phyloP scores from a whole-genome alignment of 108 stramenopile genomes.

The Fragilaria crotonensis region DNA sequence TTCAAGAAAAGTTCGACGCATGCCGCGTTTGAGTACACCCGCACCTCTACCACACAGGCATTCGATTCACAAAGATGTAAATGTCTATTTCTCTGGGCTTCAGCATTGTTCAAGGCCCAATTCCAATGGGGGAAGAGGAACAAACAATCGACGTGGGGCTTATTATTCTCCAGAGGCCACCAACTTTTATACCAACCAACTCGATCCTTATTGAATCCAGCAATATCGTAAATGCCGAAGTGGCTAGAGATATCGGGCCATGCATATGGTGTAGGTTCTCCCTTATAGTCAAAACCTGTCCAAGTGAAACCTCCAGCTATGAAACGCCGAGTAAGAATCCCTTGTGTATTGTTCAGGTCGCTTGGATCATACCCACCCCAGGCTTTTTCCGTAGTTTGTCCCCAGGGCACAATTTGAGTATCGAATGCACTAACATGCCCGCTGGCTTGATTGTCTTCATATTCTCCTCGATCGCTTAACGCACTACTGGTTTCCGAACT shows the following conservation, averaged over 20 bases:
- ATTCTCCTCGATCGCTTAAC: conserved; percentile 28
- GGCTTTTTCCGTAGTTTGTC: conserved; percentile 24
- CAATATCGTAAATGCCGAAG: conserved; percentile 30
- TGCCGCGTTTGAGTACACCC: conserved; percentile 30
- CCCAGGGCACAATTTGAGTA: conserved; percentile 24
- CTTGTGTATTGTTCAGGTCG: background rate
- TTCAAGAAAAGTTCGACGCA: conserved; percentile 27
- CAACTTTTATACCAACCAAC: conserved; percentile 34
- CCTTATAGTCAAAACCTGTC: conserved; percentile 39
- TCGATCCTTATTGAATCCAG: conserved; percentile 27
- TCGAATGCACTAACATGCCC: conserved; percentile 1
- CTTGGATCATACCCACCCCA: background rate
- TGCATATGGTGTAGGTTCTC: conserved; percentile 25
- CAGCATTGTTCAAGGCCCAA: conserved; percentile 24
- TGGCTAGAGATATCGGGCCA: conserved; percentile 22
- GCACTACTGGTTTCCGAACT: conserved; percentile 28
- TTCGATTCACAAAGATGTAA: background rate
- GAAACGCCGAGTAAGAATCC: background rate
- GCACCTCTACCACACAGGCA: background rate
- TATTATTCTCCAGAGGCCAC: conserved; percentile 24
- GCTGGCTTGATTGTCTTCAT: conserved; percentile 3
- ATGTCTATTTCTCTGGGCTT: conserved; percentile 18
- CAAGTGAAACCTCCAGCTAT: conserved; percentile 27
- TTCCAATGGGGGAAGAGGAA: conserved; percentile 29
- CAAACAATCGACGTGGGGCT: conserved; percentile 4